Conservation (phyloP, 768 basidiomycete genomes). For the Termitomyces sp. region DNA sequence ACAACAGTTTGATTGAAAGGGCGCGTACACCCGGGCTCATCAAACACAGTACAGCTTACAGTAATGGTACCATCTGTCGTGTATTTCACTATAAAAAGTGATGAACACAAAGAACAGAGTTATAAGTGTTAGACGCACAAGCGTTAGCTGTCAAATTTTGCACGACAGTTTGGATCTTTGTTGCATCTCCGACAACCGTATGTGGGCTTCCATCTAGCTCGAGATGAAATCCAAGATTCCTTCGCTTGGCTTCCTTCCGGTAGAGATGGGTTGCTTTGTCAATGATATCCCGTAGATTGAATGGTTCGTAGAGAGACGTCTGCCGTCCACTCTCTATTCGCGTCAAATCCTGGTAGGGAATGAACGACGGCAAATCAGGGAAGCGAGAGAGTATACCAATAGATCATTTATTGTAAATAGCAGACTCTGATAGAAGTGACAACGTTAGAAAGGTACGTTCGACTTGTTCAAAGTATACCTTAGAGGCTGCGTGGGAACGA, state of each 20-base stretch:
- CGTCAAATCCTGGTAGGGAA: constrained; percentile 53
- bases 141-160: constrained; percentile 77
- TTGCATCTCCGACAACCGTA: constrained; percentile 65
- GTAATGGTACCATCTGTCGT: constrained; percentile 56
- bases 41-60: constrained; percentile 47
- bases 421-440: constrained; percentile 37
- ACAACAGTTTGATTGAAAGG: constrained; percentile 44
- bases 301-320: constrained; percentile 72
- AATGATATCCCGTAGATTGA: constrained; percentile 57
- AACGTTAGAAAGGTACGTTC: neutral
- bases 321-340: constrained; percentile 71
- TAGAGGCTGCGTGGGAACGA: constrained; percentile 71
- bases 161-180: constrained; percentile 70
- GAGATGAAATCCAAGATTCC: constrained; percentile 53
- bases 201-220: constrained; percentile 48
- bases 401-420: constrained; percentile 83
- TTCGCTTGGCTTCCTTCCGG: constrained; percentile 56
- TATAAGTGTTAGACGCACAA: constrained; percentile 29
- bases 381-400: constrained; percentile 31
- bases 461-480: constrained; percentile 28
- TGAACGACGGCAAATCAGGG: neutral
- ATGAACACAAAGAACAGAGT: neutral
- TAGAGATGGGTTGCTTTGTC: constrained; percentile 60
- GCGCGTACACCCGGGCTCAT: constrained; percentile 46
- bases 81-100: constrained; percentile 53